These are phyloP conservation scores for Batkoa obscura DNA, from an alignment of 371 early-diverging fungal species.

Conservation along the genomic window DNA sequence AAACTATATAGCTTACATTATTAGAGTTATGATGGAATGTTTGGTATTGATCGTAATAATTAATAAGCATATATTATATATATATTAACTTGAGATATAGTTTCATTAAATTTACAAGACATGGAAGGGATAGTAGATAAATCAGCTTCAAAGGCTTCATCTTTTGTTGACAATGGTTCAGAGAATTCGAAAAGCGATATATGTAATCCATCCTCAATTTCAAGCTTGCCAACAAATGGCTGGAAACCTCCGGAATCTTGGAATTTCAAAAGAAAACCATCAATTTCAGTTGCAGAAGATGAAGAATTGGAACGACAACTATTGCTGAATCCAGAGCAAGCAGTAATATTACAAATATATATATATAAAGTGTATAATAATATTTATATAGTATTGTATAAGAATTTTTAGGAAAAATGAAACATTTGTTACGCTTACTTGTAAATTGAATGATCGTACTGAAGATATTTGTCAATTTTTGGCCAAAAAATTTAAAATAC, in stretches of 20 bases:
- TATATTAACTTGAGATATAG: background rate
- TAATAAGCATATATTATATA: background rate
- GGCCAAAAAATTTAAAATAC: conserved; percentile 55
- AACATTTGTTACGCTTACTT: conserved; percentile 2
- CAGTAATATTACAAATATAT: background rate
- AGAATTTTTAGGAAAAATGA: conserved; percentile 1
- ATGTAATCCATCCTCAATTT: background rate
- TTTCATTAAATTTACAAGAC: background rate
- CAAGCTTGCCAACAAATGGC: background rate
- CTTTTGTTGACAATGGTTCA: background rate
- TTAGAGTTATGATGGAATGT: background rate
- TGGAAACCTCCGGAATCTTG: conserved; percentile 4
- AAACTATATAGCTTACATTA: background rate
- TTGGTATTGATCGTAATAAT: conserved; percentile 1
- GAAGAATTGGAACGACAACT: background rate
- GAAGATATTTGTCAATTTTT: conserved; percentile 30
- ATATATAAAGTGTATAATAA: background rate
- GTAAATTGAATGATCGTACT: background rate
- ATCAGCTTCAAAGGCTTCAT: background rate
- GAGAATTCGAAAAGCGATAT: background rate
- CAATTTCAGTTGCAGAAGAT: background rate
- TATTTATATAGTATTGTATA: background rate
- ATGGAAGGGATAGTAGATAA: conserved; percentile 5
- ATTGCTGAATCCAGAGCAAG: background rate
- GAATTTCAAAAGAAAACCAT: background rate